A percentile compares a stretch with the other conserved stretches of the same genome.
These are phyloP conservation scores for Helotiales sp. DNA, from an alignment of 2,329 filamentous ascomycete species.

Conservation along the genomic window DNA sequence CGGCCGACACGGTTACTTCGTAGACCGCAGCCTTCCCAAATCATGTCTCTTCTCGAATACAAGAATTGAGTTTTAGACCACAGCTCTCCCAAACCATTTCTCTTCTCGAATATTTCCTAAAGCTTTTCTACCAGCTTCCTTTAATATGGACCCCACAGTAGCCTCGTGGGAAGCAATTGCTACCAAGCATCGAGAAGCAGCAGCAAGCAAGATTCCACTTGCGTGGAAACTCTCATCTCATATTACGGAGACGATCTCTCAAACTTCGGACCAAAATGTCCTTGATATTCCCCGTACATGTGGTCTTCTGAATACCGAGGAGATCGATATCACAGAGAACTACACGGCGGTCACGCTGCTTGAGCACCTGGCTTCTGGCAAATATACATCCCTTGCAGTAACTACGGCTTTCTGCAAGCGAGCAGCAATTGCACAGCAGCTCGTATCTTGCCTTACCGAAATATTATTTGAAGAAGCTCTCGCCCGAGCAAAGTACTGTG, in stretches of 20 bases:
- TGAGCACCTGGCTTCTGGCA: constrained; percentile 2
- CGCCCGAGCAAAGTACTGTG: constrained; percentile 16
- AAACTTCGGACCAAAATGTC: not conserved
- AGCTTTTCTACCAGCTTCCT: not conserved
- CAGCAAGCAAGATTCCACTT: constrained; percentile 1
- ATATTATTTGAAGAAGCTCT: constrained; percentile 18
- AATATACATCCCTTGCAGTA: constrained; percentile 6
- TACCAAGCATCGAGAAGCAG: not conserved
- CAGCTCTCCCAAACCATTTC: not conserved
- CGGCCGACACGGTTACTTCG: no score
- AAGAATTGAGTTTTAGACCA: not conserved
- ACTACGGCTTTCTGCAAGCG: constrained; percentile 17
- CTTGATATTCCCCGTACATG: constrained; percentile 11
- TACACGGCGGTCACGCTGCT: constrained; percentile 11
- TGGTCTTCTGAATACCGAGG: constrained; percentile 8
- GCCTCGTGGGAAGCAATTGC: constrained; percentile 1
- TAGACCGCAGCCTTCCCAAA: no score
- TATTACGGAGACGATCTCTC: not conserved
- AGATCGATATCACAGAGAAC: constrained; percentile 15
- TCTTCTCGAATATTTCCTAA: not conserved
- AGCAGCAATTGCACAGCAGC: constrained; percentile 17
- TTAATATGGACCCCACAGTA: not conserved
- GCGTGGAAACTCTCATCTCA: not conserved
- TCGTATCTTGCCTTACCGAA: constrained; percentile 16
- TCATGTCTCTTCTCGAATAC: no score